A percentile compares a stretch with the other conserved stretches of the same genome.
Evolutionary conservation across 2,329 filamentous ascomycete species (phyloP).

Genomic region (Amesomyces nigricolor): DNA sequence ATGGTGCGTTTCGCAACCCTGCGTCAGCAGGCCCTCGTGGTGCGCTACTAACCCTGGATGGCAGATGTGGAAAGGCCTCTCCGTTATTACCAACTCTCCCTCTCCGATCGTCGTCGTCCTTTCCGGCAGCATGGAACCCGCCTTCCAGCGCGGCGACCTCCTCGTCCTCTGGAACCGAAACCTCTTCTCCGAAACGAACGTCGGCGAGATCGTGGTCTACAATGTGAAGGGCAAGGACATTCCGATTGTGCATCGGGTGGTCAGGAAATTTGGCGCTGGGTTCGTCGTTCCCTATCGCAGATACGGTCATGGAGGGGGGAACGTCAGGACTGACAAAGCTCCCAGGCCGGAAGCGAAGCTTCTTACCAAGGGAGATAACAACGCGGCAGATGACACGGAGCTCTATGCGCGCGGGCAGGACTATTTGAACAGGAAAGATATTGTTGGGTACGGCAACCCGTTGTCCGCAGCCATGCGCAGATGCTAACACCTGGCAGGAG

Average conservation of each 20-base stretch:
- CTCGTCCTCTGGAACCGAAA: constrained; percentile 73
- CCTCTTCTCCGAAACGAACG: constrained; percentile 47
- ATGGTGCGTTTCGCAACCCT: constrained; percentile 53
- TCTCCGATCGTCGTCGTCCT: constrained; percentile 80
- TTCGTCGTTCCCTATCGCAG: constrained; percentile 31
- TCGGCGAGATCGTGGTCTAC: constrained; percentile 51
- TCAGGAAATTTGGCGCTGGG: constrained; percentile 64
- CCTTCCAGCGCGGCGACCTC: constrained; percentile 72
- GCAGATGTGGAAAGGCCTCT: constrained; percentile 82
- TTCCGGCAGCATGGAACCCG: constrained; percentile 78
- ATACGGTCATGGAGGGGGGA: background rate
- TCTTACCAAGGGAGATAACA: constrained; percentile 97
- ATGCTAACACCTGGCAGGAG: constrained; percentile 32
- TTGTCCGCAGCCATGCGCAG: background rate
- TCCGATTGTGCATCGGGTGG: constrained; percentile 90
- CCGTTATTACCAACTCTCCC: constrained; percentile 67
- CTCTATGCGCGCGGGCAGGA: constrained; percentile 79
- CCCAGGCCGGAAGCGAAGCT: constrained; percentile 57
- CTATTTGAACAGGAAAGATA: constrained; percentile 79
- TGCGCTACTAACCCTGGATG: constrained; percentile 18
- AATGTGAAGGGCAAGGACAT: constrained; percentile 93
- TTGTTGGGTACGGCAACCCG: constrained; percentile 62
- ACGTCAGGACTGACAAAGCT: constrained; percentile 6
- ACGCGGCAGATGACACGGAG: constrained; percentile 86
- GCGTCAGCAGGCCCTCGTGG: background rate